Evolutionary conservation across 192 early-diverging fungal genomes (phyloP), one percentile per base, ranked within the genome.

Genomic region (Phycomyces blakesleeanus): DNA sequence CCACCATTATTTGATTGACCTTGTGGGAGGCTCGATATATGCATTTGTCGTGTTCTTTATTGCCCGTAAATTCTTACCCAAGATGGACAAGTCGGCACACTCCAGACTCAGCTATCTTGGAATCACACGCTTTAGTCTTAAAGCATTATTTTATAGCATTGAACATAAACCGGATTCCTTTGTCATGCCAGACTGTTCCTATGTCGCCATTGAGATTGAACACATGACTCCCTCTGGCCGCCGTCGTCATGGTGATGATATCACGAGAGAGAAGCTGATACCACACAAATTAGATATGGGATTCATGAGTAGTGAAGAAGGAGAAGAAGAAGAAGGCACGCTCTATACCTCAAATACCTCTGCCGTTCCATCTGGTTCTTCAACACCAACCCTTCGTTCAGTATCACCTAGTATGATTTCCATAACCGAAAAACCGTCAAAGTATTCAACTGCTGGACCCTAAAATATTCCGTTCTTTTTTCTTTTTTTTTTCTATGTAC

Each of bases 1-100:
- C 2, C 88, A 88, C 56, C 87, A 89, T 61, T 89, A 89, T 69
- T 80, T 89, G 68, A 77, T 85, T 44, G 88, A 89, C 66, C 61
- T 89, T 24, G 74, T 85, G 27, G 86, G 83, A 39, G 87, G 87
- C 10, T 76, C 75, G 20, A 62, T 86, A 14, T 89, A 86, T 71
- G 80, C 87, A 9, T 57, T 81, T n/a, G 74, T 85, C 15, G 74
- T 78, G 8, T 88, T 78, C 44, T 78, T 63, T 57, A 57, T 74
- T 20, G 77, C 79, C 5, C 76, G 72, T 51, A 67, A 64, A 51
- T 83, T 72, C 61, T 41, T 81, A 37, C 81, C 81, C 20, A 68
- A 68, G 5, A 58, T 77, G 3, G 53, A 71, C 39, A 55, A 56
- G 26, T 66, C 69, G 2, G 29, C 53, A 21, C 34, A 55, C n/a